Evolutionary conservation across 345 rosid species (phyloP).

Genomic region (Eutrema yunnanense): DNA sequence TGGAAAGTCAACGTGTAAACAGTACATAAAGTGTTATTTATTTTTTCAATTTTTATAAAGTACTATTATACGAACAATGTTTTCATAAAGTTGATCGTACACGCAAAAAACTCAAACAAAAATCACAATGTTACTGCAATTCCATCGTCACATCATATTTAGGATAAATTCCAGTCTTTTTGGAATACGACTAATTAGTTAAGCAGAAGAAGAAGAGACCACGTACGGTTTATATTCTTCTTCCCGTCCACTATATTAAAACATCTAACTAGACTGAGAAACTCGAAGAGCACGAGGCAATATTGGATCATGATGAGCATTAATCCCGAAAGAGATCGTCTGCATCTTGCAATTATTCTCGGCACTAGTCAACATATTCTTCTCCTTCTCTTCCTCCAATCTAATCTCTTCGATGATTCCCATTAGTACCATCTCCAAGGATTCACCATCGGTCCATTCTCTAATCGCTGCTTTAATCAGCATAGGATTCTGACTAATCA

Average conservation of each 20-base stretch:
- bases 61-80: too few relatives aligned
- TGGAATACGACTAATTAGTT: background rate
- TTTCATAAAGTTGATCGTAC: too few relatives aligned
- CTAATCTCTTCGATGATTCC: conserved; percentile 29
- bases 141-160: background rate
- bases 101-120: background rate
- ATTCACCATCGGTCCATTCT: conserved; percentile 73
- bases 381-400: conserved; percentile 25
- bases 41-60: too few relatives aligned
- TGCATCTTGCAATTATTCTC: conserved; percentile 25
- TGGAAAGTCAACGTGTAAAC: too few relatives aligned
- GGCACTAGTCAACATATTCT: background rate
- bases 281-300: conserved; percentile 25
- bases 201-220: background rate
- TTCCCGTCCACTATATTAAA: background rate
- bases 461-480: conserved; percentile 55
- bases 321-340: conserved; percentile 17
- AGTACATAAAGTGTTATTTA: too few relatives aligned
- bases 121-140: background rate
- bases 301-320: conserved; percentile 15
- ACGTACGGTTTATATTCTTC: background rate
- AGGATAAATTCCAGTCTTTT: conserved; percentile 13
- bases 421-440: conserved; percentile 41
- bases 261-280: conserved; percentile 20
- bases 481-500: conserved; percentile 49